Base-by-base conservation (phyloP, 306 rosid species). In the Comarum palustre region DNA sequence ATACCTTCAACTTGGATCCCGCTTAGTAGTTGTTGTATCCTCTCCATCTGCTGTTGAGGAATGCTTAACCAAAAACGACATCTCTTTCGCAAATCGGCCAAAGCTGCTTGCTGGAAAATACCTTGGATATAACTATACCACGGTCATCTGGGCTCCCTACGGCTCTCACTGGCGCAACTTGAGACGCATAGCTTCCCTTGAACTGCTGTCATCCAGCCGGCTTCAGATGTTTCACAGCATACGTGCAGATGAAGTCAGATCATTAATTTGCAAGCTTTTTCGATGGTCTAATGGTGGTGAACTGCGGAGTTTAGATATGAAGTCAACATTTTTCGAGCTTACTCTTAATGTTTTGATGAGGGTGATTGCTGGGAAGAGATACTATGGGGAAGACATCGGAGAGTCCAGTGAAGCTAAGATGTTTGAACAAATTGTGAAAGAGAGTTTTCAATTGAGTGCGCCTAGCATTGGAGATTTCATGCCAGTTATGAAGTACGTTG, bases 41-140 rank as follows among this genome's bases (percentile, higher is more conserved):
- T 80, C 87, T 7, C 76, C 87, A 16, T 77, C 73, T 1, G 72
- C 79, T 0, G 75, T 79, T 1, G 81, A 83, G 69, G 90, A 83
- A 34, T 78, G 85, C 74, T 73, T 82, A 39, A 70, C 80, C 5
- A 69, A 71, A 52, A 71, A 78, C 29, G 90, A 86, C 27, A 19
- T 79, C 25, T 25, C 68, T 27, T 86, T 86, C 6, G 90, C 86
- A 27, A 78, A 81, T 67, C 87, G 87, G 1, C 85, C 87, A 3
- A 48, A 4, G 4, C 72, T 83, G 6, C 75, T 83, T 1, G 77
- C 72, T 0, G 85, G 69, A 0, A 79, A 83, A 13, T 69, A 69
- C 68, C 75, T 83, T 10, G 72, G 76, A 8, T 78, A 78, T 68
- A 83, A 80, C 77, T 77, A 77, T 69, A 77, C 84, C 20, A 27